Conservation (phyloP, 345 rosid genomes). For the Diplotaxis tenuifolia region DNA sequence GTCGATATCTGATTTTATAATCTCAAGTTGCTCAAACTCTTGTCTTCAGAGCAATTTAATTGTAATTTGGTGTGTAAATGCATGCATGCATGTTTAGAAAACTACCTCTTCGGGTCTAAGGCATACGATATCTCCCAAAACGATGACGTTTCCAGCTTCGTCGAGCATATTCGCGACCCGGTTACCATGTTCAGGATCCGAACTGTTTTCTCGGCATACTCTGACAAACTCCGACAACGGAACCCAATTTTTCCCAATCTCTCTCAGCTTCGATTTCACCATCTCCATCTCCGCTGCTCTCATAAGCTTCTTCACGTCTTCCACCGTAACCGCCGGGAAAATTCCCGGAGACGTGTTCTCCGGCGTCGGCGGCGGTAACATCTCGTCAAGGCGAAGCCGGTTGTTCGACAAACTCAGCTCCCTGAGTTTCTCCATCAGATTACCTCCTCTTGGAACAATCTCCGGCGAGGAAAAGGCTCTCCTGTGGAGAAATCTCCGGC, state of each 20-base stretch:
- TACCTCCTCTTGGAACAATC: constrained; percentile 40
- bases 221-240: constrained; percentile 59
- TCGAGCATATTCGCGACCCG: constrained; percentile 71
- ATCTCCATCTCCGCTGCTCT: constrained; percentile 69
- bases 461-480: constrained; percentile 47
- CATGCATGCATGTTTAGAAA: background rate
- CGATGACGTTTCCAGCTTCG: constrained; percentile 75
- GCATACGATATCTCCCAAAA: constrained; percentile 63
- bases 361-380: constrained; percentile 41
- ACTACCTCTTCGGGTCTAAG: constrained; percentile 78
- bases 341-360: constrained; percentile 15
- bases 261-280: constrained; percentile 66
- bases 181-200: constrained; percentile 59
- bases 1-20: constrained; percentile 55
- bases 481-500: constrained; percentile 70
- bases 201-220: constrained; percentile 56
- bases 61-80: background rate
- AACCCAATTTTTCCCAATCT: constrained; percentile 54
- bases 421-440: constrained; percentile 56
- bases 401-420: constrained; percentile 48
- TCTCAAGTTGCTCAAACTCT: constrained; percentile 64
- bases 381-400: constrained; percentile 57
- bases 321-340: constrained; percentile 48
- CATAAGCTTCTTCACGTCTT: constrained; percentile 76
- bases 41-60: constrained; percentile 31